A percentile compares a stretch with the other conserved stretches of the same genome.
Evolutionary conservation across 306 rosid species (phyloP).

Genomic region (Vicia villosa): DNA sequence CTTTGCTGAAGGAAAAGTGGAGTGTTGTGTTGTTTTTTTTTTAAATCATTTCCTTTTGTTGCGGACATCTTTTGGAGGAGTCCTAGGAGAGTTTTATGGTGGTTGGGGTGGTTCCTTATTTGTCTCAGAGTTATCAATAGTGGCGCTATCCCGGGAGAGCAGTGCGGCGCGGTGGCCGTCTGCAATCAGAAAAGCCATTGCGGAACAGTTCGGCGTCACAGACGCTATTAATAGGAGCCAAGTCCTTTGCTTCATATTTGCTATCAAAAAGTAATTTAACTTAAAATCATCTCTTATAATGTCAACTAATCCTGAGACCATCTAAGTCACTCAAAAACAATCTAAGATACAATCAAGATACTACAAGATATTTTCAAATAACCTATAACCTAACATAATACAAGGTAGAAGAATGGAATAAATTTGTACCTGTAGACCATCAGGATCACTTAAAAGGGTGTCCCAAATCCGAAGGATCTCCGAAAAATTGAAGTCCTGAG

Average conservation of each 20-base stretch:
- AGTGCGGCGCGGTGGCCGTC: no score
- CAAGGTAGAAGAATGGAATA: slow-evolving; percentile 16
- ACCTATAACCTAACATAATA: slow-evolving; percentile 11
- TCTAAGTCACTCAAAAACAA: background rate
- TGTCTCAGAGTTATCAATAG: background rate
- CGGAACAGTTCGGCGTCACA: no score
- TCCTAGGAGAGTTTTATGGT: background rate
- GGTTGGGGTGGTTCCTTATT: background rate
- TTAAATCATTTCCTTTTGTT: background rate
- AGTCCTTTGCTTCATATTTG: background rate
- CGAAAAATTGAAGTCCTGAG: slow-evolving; percentile 86
- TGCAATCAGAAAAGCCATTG: no score
- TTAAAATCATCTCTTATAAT: background rate
- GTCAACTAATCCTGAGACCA: background rate
- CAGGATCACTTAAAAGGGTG: slow-evolving; percentile 80
- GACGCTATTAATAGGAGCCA: background rate
- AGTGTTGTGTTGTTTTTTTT: background rate
- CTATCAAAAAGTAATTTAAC: slow-evolving; percentile 1
- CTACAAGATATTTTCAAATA: background rate
- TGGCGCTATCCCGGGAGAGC: no score
- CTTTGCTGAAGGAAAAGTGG: background rate
- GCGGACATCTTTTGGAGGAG: background rate
- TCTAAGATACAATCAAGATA: background rate
- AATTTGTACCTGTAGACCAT: slow-evolving; percentile 73
- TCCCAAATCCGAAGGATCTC: slow-evolving; percentile 91